Evolutionary conservation across 2,329 filamentous ascomycete species (phyloP), one percentile per base, ranked within the genome.

Genomic region (Cercospora sp.): DNA sequence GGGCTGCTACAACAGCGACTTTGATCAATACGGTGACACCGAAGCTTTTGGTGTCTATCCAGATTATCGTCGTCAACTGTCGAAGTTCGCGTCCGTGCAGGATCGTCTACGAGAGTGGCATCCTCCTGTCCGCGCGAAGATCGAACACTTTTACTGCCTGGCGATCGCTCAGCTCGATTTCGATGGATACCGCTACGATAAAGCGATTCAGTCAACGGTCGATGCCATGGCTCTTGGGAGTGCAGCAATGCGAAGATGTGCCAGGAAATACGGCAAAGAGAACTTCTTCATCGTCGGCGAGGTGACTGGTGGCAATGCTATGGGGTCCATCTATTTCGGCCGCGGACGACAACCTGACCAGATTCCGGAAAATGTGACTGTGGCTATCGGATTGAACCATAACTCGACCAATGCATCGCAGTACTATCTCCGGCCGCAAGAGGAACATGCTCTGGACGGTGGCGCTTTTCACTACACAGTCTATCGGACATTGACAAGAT

Each of bases 141-240:
- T 89, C 51, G 83, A 85, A 68, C 82, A 82, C 33, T 87, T 89
- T 72, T 88, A 86, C 2, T 90, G 88, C 76, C 85, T 89, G 75
- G 81, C 85, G 8, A 87, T 90, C 66, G 78, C 80, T 12, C 84
- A 84, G 72, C 80, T 90, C 10, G 88, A 89, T 72, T 84, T 90
- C 64, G 88, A 90, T 73, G 88, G 87, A 0, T 88, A 87, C 73
- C 84, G 88, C 53, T 87, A 88, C 76, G 88, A 90, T 77, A 90
- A 90, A 76, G 88, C 87, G 1, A 84, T 85, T 1, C 87, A 89
- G 72, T 83, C 85, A 8, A 88, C 87, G 0, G 82, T 88, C 6
- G 88, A 89, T 73, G 84, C 87, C 0, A 81, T 87, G 67, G 86
- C 82, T 5, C 81, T 42, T n/a, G 36, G 36, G 5, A 42, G 36